Percentiles rank a stretch among this genome's conserved stretches.
phyloP scores from a whole-genome alignment of 306 rosid species.

The Hippophae tibetana region DNA sequence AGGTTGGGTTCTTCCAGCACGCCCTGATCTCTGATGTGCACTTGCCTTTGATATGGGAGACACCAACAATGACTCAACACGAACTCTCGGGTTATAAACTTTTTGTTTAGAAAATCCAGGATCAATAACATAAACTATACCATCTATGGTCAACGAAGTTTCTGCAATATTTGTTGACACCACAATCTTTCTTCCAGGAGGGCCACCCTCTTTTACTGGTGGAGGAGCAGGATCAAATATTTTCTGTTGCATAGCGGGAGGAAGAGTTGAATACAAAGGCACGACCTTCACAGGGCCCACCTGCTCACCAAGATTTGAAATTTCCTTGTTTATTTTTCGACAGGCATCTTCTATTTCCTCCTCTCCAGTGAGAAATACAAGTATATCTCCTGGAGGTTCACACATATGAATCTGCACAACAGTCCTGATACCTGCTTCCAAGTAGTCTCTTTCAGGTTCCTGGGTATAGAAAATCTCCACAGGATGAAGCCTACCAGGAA shows the following conservation, averaged over 20 bases:
- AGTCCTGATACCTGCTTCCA: slow-evolving; percentile 57
- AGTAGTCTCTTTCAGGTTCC: slow-evolving; percentile 56
- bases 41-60: slow-evolving; percentile 65
- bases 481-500: slow-evolving; percentile 73
- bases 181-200: slow-evolving; percentile 67
- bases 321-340: slow-evolving; percentile 50
- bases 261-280: slow-evolving; percentile 63
- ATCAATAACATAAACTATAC: slow-evolving; percentile 64
- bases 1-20: slow-evolving; percentile 78
- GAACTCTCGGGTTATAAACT: slow-evolving; percentile 63
- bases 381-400: slow-evolving; percentile 59
- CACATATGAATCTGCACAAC: slow-evolving; percentile 62
- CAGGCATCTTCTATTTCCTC: slow-evolving; percentile 72
- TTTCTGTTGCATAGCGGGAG: slow-evolving; percentile 68
- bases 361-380: slow-evolving; percentile 65
- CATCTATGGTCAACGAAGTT: slow-evolving; percentile 64
- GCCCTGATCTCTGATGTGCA: slow-evolving; percentile 66
- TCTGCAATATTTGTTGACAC: slow-evolving; percentile 64
- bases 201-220: slow-evolving; percentile 40
- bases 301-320: slow-evolving; percentile 50
- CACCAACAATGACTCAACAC: slow-evolving; percentile 56
- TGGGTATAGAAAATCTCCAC: slow-evolving; percentile 64
- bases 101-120: slow-evolving; percentile 65
- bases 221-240: slow-evolving; percentile 63
- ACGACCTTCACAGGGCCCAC: slow-evolving; percentile 59